Conservation (phyloP, 257 asterid genomes). For the Solanum clarkiae region DNA sequence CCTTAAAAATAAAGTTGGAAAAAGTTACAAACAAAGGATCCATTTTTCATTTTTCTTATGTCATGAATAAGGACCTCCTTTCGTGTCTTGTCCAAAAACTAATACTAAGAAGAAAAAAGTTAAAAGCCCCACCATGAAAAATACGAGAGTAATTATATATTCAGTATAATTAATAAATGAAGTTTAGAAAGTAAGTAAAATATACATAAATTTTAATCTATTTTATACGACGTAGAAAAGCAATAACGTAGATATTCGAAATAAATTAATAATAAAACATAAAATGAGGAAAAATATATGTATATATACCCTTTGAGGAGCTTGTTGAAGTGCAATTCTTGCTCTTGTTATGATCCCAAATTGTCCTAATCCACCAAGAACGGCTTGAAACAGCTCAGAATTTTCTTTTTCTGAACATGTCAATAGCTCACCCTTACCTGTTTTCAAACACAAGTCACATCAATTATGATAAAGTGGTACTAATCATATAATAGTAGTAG, state of each 20-base stretch:
- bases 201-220: no score
- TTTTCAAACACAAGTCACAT: background rate
- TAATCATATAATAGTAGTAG: background rate
- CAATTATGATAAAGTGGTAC: background rate
- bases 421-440: conserved; percentile 69
- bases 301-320: conserved; percentile 54
- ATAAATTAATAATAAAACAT: no score
- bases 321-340: conserved; percentile 62
- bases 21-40: conserved; percentile 14
- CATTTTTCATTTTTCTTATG: background rate
- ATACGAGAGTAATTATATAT: background rate
- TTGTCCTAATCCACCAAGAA: conserved; percentile 81
- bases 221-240: no score
- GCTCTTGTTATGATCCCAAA: conserved; percentile 81
- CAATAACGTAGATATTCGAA: no score
- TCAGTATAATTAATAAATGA: background rate
- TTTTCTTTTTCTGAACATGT: conserved; percentile 48
- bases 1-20: conserved; percentile 11
- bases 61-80: conserved; percentile 7
- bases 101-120: conserved; percentile 31
- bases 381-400: conserved; percentile 50
- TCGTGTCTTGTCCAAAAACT: conserved; percentile 24
- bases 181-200: no score
- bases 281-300: background rate
- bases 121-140: background rate